Evolutionary conservation across 371 early-diverging fungal species (phyloP).

Genomic region (Syncephalastrum contaminatum): DNA sequence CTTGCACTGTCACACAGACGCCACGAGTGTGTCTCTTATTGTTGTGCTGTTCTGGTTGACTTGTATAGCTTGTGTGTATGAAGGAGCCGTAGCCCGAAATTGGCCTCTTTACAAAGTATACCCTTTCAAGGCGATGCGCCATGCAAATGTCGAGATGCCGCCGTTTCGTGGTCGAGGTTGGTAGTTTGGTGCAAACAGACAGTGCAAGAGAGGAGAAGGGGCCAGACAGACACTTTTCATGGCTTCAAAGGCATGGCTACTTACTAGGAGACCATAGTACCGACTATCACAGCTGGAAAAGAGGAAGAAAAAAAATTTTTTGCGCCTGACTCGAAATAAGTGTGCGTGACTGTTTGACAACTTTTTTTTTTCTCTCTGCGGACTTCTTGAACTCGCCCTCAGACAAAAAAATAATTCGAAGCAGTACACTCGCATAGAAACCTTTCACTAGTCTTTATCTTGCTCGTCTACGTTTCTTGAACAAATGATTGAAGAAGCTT

Average conservation of each 20-base stretch:
- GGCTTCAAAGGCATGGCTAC: constrained; percentile 3
- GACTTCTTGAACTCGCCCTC: too few relatives aligned
- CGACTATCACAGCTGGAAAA: constrained; percentile 8
- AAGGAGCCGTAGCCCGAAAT: not conserved
- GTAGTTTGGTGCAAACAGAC: too few relatives aligned
- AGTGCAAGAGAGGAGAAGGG: constrained; percentile 4
- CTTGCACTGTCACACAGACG: too few relatives aligned
- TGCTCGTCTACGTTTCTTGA: too few relatives aligned
- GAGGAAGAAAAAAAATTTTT: constrained; percentile 19
- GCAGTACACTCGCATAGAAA: too few relatives aligned
- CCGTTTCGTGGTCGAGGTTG: too few relatives aligned
- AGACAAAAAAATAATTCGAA: too few relatives aligned
- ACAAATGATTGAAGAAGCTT: too few relatives aligned
- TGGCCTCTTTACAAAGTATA: not conserved
- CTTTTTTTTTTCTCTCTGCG: too few relatives aligned
- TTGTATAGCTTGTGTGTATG: not conserved
- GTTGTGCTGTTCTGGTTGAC: not conserved
- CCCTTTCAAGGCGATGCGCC: constrained; percentile 1
- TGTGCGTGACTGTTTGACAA: too few relatives aligned
- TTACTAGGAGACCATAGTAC: constrained; percentile 22
- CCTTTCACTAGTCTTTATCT: too few relatives aligned
- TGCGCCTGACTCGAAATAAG: not conserved
- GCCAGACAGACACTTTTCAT: too few relatives aligned
- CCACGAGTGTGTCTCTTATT: not conserved
- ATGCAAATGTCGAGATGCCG: not conserved